Conservation (phyloP, 2,329 filamentous ascomycete species). For the Microdochium bolleyi region DNA sequence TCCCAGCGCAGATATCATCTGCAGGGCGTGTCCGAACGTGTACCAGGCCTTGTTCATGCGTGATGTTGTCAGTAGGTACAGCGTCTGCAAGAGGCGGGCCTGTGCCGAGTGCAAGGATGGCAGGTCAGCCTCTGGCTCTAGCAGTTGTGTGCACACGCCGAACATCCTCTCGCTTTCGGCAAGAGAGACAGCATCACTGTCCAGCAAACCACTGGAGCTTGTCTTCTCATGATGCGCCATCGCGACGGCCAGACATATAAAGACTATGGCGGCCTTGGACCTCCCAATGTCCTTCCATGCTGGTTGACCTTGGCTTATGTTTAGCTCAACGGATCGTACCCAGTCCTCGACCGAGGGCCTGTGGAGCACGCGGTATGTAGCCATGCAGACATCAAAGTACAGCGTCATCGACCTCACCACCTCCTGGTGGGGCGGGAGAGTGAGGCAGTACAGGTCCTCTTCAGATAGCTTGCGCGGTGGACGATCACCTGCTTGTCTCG, state of each 20-base stretch:
- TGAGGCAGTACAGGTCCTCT: constrained; percentile 20
- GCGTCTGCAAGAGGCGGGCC: constrained; percentile 45
- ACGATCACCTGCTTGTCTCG: constrained; percentile 41
- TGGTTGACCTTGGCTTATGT: constrained; percentile 23
- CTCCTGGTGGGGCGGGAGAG: constrained; percentile 27
- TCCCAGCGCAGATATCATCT: constrained; percentile 37
- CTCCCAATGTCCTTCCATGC: constrained; percentile 30
- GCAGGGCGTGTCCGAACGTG: constrained; percentile 47
- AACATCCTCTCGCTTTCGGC: constrained; percentile 32
- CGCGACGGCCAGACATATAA: constrained; percentile 38
- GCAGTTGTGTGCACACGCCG: constrained; percentile 27
- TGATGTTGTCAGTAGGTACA: constrained; percentile 50
- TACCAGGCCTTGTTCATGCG: constrained; percentile 54
- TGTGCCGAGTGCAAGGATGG: constrained; percentile 48
- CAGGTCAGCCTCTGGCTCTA: constrained; percentile 40
- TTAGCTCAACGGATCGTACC: constrained; percentile 30
- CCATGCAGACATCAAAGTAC: constrained; percentile 53
- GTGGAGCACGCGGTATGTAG: constrained; percentile 51
- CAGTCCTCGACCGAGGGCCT: constrained; percentile 42
- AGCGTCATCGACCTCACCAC: constrained; percentile 30
- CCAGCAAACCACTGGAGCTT: constrained; percentile 11
- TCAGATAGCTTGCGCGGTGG: constrained; percentile 27
- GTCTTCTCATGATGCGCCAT: constrained; percentile 35
- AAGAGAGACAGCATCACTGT: constrained; percentile 15
- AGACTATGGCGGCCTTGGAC: constrained; percentile 36